phyloP scores from a whole-genome alignment of 441 rosid species.

The Gossypium trilobum region DNA sequence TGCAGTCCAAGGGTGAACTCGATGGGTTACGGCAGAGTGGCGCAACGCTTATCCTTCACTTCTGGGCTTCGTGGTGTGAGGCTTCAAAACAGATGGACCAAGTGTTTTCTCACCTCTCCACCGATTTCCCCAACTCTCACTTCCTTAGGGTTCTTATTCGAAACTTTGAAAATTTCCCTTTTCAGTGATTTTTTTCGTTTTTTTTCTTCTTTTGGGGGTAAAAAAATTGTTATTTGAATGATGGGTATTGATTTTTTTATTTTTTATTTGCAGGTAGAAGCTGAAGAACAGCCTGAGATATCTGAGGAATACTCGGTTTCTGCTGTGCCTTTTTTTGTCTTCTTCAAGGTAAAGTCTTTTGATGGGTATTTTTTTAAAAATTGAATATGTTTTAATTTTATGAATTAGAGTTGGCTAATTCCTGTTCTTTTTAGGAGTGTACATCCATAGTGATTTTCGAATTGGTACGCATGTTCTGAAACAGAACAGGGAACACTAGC shows the following conservation, averaged over 20 bases:
- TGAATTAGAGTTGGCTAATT: background rate
- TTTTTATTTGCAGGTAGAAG: conserved; percentile 56
- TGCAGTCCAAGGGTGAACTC: conserved; percentile 66
- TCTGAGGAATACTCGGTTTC: conserved; percentile 73
- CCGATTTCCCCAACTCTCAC: conserved; percentile 70
- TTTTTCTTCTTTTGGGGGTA: background rate
- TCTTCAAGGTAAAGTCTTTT: conserved; percentile 51
- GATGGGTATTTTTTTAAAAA: background rate
- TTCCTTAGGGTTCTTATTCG: conserved; percentile 55
- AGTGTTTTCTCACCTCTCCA: conserved; percentile 80
- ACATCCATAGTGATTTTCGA: too few relatives aligned
- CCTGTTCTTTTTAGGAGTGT: background rate
- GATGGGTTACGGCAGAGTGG: conserved; percentile 46
- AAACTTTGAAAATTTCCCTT: background rate
- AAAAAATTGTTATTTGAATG: background rate
- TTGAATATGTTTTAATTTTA: background rate
- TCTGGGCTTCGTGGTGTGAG: conserved; percentile 98
- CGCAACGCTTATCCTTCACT: conserved; percentile 53
- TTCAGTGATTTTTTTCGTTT: background rate
- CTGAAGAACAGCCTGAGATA: conserved; percentile 88
- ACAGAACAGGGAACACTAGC: too few relatives aligned
- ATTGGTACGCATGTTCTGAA: too few relatives aligned
- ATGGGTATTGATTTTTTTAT: background rate
- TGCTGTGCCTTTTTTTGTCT: conserved; percentile 77
- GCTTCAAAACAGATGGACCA: conserved; percentile 97